Base-by-base conservation (phyloP, 306 rosid genomes). In the Erythrophleum fordii region DNA sequence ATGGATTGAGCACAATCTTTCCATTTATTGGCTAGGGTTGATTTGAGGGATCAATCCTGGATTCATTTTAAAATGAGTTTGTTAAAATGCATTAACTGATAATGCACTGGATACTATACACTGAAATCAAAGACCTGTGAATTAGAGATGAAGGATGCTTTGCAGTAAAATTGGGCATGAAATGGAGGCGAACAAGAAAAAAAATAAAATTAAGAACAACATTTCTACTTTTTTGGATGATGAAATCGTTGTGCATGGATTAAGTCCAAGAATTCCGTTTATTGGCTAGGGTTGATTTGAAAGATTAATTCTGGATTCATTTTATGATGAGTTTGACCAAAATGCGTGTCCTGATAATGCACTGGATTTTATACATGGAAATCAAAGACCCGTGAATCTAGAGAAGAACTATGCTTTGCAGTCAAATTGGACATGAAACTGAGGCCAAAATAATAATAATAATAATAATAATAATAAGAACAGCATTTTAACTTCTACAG, bases 1-100 rank as follows among this genome's bases (percentile, higher is more conserved):
- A 55, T 72, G 80, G 46, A 69, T 77, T 44, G 42, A 71, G 52
- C 80, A 67, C 51, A 77, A 48, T 58, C 22, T 44, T 52, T 70
- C 37, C 52, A 62, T 82, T 62, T 26, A 26, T 53, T 64, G 31
- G 73, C 37, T 74, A 9, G 62, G 44, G 61, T 25, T 26, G n/a
- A 26, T 23, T 59, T 59, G 65, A 7, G 68, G 68, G 64, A 31
- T 31, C 12, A 8, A 62, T 62, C 31, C 51, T 41, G 73, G 28
- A 55, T 55, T 55, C 61, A 79, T 14, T 44, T 53, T 25, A 8
- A 45, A 12, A 37, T 66, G 81, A 39, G 71, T 67, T 45, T 61
- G 34, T 70, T 65, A 42, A 69, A 56, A 53, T 73, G 82, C 41
- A 71, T 77, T 69, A n/a, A n/a, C 5, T 53, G 20, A 72, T 70